A percentile compares a stretch with the other conserved stretches of the same genome.
Conservation (phyloP, 306 rosid genomes). For the Citrullus mucosospermus region DNA sequence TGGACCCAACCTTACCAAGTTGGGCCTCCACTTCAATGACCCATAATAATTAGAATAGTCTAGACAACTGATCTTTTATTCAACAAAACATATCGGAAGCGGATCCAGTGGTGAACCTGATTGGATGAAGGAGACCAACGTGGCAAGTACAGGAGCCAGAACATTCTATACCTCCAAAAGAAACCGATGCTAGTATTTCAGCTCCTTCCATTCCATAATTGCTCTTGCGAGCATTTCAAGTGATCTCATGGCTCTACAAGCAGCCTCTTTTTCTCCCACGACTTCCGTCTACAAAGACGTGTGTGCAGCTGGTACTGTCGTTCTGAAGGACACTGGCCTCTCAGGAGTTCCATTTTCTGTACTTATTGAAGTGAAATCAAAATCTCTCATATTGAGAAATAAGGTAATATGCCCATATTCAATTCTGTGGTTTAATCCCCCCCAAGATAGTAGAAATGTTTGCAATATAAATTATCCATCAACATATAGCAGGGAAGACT, state of each 20-base stretch:
- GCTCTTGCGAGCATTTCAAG: neutral
- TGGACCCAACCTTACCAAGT: neutral
- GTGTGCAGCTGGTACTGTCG: neutral
- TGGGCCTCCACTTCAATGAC: neutral
- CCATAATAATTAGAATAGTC: neutral
- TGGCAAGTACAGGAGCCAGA: neutral
- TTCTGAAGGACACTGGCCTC: neutral
- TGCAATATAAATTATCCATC: neutral
- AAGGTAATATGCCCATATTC: neutral
- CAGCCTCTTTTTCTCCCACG: slow-evolving; percentile 1
- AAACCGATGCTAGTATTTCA: neutral
- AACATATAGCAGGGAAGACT: neutral
- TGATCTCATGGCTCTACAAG: slow-evolving; percentile 2
- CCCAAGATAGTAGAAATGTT: neutral
- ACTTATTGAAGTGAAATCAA: neutral
- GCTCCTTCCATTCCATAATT: neutral
- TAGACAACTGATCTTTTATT: neutral
- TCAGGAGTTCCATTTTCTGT: neutral
- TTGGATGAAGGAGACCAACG: neutral
- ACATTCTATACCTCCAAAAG: neutral
- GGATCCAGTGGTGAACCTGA: neutral
- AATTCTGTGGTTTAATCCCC: neutral
- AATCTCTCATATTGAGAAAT: neutral
- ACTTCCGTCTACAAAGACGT: neutral
- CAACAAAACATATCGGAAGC: neutral